Base-by-base conservation (phyloP, 2,329 filamentous ascomycete genomes). In the Botrytis pseudocinerea region DNA sequence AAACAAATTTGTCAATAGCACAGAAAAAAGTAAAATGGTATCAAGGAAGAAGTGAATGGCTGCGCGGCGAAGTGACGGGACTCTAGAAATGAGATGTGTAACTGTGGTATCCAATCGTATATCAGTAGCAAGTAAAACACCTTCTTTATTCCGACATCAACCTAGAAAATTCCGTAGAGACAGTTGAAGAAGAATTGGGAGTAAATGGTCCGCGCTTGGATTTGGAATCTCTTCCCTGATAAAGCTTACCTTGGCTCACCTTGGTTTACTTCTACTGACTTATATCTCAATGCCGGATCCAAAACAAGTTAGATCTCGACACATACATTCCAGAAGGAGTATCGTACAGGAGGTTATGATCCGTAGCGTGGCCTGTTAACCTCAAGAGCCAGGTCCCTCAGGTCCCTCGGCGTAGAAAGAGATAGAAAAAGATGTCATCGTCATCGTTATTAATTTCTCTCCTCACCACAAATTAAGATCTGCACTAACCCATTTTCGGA, bases 111-210 rank as follows among this genome's bases (percentile, higher is more conserved):
- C 38, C 65, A 38, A 54, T 32, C 48, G 25, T 22, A 18, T 22
- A 57, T 5, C 46, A 54, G 16, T 18, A 66, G 32, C 32, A 66
- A 66, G n/a, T 48, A 16, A 40, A 57, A 40, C 25, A 20, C 16
- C 25, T 38, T 54, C 46, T 54, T 38, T 54, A 4, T 38, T 48
- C 44, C 46, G 22, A 38, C 40, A 68, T 68, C 25, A 48, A 68
- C 35, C 32, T 6, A 35, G 28, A 32, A 68, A 28, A 51, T 22
- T 38, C 22, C 14, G 46, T 65, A 35, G 28, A 28, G 42, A 28
- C 51, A 57, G 51, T 57, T 28, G n/a, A 57, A 51, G 16, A 68
- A 28, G 46, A 68, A 54, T 48, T 54, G 64, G 64, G 46, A 68
- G 48, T 40, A 48, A 57, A 68, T 28, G 64, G 46, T 68, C 64